These are phyloP conservation scores for Solanum appendiculatum DNA, from an alignment of 257 asterid genomes.

Conservation along the genomic window DNA sequence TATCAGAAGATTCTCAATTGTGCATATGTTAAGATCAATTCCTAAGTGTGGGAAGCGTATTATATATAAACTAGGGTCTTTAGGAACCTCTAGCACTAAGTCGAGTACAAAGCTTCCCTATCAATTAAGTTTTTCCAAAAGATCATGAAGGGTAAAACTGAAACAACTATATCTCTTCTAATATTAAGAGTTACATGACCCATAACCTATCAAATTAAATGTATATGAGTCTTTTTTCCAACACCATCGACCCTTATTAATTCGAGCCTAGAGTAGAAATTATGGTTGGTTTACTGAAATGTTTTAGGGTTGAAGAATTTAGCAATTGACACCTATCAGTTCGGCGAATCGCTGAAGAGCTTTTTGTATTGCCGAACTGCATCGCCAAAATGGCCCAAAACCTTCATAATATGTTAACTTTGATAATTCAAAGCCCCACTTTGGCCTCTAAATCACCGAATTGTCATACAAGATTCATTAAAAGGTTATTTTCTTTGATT, in stretches of 20 bases:
- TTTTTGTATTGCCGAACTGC: background rate
- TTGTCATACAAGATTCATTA: background rate
- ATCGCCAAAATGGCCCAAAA: background rate
- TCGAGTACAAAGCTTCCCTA: background rate
- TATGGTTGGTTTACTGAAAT: too few relatives aligned
- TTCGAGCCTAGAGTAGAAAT: background rate
- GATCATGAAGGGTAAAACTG: background rate
- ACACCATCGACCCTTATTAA: background rate
- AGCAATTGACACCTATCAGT: background rate
- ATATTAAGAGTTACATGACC: background rate
- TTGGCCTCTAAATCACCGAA: background rate
- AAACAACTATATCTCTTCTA: too few relatives aligned
- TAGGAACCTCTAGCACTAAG: background rate
- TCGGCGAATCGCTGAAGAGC: background rate
- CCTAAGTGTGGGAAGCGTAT: background rate
- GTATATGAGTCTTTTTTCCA: background rate
- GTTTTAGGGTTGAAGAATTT: background rate
- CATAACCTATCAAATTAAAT: background rate
- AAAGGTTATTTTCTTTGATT: background rate
- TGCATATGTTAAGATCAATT: background rate
- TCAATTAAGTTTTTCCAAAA: background rate
- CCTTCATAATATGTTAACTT: background rate
- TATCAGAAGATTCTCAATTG: too few relatives aligned
- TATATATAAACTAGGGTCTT: background rate
- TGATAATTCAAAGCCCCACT: background rate